phyloP scores from a whole-genome alignment of 106 monocot species.

The Posidonia australis region DNA sequence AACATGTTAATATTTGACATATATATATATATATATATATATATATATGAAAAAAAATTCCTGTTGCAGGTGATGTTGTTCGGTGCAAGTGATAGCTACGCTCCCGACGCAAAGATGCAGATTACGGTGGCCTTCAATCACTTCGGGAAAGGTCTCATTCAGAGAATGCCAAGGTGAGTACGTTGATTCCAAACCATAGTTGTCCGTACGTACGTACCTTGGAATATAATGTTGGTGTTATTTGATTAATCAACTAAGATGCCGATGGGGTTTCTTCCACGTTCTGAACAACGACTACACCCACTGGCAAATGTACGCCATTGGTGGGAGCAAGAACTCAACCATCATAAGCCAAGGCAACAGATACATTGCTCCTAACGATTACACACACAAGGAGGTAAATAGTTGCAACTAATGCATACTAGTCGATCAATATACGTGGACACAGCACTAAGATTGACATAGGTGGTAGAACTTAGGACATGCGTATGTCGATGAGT shows the following conservation, averaged over 20 bases:
- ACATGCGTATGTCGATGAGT: too few species aligned
- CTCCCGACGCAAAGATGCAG: constrained; percentile 31
- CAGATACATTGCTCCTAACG: constrained; percentile 32
- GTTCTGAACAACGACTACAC: constrained; percentile 78
- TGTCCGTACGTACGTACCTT: too few species aligned
- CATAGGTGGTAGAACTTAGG: too few species aligned
- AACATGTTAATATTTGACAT: too few species aligned
- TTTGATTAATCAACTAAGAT: too few species aligned
- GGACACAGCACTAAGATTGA: too few species aligned
- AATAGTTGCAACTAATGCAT: too few species aligned
- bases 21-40: too few species aligned
- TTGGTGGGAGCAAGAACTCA: constrained; percentile 40
- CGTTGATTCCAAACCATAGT: too few species aligned
- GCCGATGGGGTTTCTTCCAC: constrained; percentile 55
- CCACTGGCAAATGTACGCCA: constrained; percentile 54
- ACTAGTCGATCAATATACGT: background rate
- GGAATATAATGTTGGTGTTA: too few species aligned
- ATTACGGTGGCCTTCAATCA: constrained; percentile 57
- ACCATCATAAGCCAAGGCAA: constrained; percentile 62
- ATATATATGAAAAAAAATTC: too few species aligned
- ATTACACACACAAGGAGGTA: constrained; percentile 26
- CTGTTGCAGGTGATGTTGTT: constrained; percentile 46
- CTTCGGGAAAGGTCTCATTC: constrained; percentile 32
- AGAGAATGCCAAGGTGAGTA: constrained; percentile 41
- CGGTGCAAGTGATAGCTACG: constrained; percentile 22